phyloP scores from a whole-genome alignment of 306 rosid genomes.

The Neltuma alba region DNA sequence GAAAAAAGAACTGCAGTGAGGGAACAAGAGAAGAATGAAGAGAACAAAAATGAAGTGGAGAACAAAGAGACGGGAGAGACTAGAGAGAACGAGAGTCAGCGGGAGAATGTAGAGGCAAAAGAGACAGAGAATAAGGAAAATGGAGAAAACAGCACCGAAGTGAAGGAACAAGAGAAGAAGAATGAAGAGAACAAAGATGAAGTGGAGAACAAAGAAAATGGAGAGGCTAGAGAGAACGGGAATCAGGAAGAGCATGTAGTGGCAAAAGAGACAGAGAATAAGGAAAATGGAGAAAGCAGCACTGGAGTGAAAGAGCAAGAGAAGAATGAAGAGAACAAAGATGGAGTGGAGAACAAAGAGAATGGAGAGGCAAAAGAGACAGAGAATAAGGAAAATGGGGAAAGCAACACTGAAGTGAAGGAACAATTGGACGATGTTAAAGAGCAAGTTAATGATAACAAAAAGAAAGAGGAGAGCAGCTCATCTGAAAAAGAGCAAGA shows the following conservation, averaged over 20 bases:
- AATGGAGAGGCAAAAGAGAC: conserved; percentile 25
- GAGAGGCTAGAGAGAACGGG: conserved; percentile 33
- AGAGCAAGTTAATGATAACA: conserved; percentile 47
- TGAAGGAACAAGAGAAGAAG: conserved; percentile 42
- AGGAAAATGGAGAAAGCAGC: conserved; percentile 40
- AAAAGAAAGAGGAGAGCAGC: conserved; percentile 45
- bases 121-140: conserved; percentile 36
- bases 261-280: conserved; percentile 32
- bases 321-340: conserved; percentile 40
- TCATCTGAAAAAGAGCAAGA: conserved; percentile 41
- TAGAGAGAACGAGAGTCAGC: conserved; percentile 27
- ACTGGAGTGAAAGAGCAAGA: conserved; percentile 34
- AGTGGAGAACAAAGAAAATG: conserved; percentile 39
- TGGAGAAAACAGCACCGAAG: conserved; percentile 38
- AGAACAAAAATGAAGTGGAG: conserved; percentile 27
- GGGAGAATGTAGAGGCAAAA: conserved; percentile 35
- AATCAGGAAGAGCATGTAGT: conserved; percentile 31
- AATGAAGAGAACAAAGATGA: conserved; percentile 29
- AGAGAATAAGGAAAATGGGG: conserved; percentile 40
- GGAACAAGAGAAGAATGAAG: conserved; percentile 41
- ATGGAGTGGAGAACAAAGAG: conserved; percentile 39
- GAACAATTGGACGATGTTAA: conserved; percentile 38
- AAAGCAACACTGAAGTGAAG: conserved; percentile 35
- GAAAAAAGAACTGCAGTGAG: conserved; percentile 40
- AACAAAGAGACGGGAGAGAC: conserved; percentile 39